A percentile compares a stretch with the other conserved stretches of the same genome.
Conservation (phyloP, 257 asterid species). For the Datura wrightii region DNA sequence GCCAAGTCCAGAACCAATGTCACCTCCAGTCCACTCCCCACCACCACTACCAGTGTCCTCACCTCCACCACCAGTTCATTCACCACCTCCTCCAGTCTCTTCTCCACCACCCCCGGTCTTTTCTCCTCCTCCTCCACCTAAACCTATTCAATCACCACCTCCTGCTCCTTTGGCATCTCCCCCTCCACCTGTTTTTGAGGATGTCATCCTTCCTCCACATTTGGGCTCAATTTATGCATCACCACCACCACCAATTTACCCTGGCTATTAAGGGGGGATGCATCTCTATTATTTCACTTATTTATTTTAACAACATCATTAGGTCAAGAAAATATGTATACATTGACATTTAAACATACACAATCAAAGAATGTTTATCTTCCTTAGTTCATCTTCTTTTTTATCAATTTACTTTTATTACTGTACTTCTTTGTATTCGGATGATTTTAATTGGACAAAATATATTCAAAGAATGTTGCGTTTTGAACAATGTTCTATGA, state of each 20-base stretch:
- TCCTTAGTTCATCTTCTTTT: not conserved
- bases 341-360: not conserved
- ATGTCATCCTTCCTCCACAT: constrained; percentile 49
- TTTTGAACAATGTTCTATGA: not conserved
- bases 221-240: constrained; percentile 50
- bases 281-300: constrained; percentile 22
- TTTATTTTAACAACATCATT: not conserved
- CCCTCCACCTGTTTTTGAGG: constrained; percentile 45
- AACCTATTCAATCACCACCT: constrained; percentile 32
- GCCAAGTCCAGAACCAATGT: too few species aligned
- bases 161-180: constrained; percentile 43
- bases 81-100: constrained; percentile 28
- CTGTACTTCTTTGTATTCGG: not conserved
- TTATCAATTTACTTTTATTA: not conserved
- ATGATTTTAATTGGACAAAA: not conserved
- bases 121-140: constrained; percentile 31
- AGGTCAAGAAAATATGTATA: not conserved
- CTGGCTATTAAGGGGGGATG: constrained; percentile 55
- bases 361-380: not conserved
- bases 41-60: too few species aligned
- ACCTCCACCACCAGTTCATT: not conserved
- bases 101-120: not conserved
- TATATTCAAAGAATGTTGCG: not conserved
- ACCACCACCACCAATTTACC: constrained; percentile 81
- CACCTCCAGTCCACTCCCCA: too few species aligned